Evolutionary conservation across 2,329 filamentous ascomycete genomes (phyloP).

Genomic region (Paecilomyces niveus): DNA sequence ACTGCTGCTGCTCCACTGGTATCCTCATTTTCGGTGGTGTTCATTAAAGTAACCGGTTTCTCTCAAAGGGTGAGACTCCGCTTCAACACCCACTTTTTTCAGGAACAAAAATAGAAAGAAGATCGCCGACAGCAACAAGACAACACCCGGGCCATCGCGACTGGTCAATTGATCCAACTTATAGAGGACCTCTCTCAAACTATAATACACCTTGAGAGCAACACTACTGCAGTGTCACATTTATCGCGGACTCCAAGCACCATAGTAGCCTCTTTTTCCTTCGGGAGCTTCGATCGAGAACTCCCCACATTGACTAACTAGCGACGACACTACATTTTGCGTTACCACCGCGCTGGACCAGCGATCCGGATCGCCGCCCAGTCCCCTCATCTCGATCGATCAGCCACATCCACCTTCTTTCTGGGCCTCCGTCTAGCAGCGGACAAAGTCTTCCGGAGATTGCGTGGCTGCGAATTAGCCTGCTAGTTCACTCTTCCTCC

Average conservation of each 20-base stretch:
- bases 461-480: neutral
- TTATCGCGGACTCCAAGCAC: too few relatives aligned
- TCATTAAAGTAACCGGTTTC: neutral
- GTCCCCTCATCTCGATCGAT: neutral
- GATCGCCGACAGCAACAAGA: neutral
- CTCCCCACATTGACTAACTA: neutral
- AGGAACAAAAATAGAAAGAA: neutral
- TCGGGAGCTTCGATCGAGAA: too few relatives aligned
- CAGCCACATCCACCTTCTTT: neutral
- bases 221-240: too few relatives aligned
- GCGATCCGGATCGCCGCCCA: neutral
- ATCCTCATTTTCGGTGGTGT: neutral
- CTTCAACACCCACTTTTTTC: neutral
- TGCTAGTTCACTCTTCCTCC: neutral
- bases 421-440: neutral
- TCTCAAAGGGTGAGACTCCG: neutral
- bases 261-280: too few relatives aligned
- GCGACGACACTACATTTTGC: too few relatives aligned
- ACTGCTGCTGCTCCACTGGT: neutral
- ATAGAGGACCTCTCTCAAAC: neutral
- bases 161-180: neutral
- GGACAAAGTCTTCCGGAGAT: neutral
- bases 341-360: neutral
- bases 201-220: too few relatives aligned
- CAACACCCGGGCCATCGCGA: neutral